Evolutionary conservation across 192 early-diverging fungal genomes (phyloP), one percentile per base, ranked within the genome.

Genomic region (Jimgerdemannia flammicorona): DNA sequence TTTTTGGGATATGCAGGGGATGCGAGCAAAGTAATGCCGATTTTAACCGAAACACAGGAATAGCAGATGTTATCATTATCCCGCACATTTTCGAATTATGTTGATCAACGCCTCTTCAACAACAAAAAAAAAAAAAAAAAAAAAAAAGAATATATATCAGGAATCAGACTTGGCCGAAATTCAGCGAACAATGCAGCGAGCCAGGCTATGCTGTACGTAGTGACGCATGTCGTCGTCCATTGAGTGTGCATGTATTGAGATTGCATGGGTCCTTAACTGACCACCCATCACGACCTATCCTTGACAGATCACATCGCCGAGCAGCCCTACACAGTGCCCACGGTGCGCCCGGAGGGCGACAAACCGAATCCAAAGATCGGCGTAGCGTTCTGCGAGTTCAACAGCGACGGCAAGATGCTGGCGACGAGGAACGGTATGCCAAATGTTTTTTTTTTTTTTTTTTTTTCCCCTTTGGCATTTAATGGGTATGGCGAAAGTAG

Each of bases 311-410:
- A 85, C 20, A 79, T 87, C 17, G 44, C 82, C 3, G 77, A 85
- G 19, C 84, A 92, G 18, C 91, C 93, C 8, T 63, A 86, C 17
- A 85, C 84, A 18, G 49, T 96, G 44, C 87, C 83, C 0, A 75
- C 78, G 40, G 64, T 86, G 6, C 80, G 86, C 10, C 81, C 88
- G 20, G 94, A 95, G 65, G 84, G 84, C 39, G 90, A 90, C 41
- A 91, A 93, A 68, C 86, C 89, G 9, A 90, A 93, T 77, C 89
- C 95, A 3, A 91, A 90, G 74, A 76, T 90, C 3, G 94, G 94
- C 17, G 84, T 97, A 4, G 88, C 92, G 2, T 63, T 86, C 41
- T 87, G 86, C 74, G 81, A 88, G 66, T 95, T 94, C 75, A 92
- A 87, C 77, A 75, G 79, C 67, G 84, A 87, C 69, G 91, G 91